These are phyloP conservation scores for Onygenales sp. DNA, from an alignment of 2,329 filamentous ascomycete species.

Conservation along the genomic window DNA sequence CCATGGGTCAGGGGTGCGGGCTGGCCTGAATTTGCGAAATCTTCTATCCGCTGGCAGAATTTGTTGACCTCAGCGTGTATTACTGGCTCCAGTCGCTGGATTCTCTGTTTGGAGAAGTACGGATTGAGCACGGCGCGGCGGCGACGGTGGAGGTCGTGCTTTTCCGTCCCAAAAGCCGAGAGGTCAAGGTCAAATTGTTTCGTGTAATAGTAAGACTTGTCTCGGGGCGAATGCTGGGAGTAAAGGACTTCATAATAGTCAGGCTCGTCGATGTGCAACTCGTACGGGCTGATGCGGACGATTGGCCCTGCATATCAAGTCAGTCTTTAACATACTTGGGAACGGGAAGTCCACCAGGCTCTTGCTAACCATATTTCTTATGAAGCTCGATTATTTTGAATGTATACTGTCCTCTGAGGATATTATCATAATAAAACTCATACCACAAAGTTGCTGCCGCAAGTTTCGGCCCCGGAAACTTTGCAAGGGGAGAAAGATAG, in stretches of 20 bases:
- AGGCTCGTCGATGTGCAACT: constrained; percentile 10
- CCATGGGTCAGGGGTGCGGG: not conserved
- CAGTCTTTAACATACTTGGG: not conserved
- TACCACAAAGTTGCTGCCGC: constrained; percentile 16
- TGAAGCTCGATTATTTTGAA: constrained; percentile 21
- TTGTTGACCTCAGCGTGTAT: constrained; percentile 10
- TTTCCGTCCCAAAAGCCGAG: constrained; percentile 19
- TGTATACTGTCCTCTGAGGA: constrained; percentile 18
- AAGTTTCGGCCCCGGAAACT: constrained; percentile 16
- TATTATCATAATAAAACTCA: constrained; percentile 18
- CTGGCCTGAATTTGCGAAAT: constrained; percentile 21
- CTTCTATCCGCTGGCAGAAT: constrained; percentile 12
- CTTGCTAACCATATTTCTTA: constrained; percentile 20
- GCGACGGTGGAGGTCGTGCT: constrained; percentile 15
- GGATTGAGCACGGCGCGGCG: constrained; percentile 15
- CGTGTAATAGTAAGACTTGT: constrained; percentile 13
- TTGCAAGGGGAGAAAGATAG: constrained; percentile 14
- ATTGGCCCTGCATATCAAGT: constrained; percentile 7
- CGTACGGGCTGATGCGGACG: constrained; percentile 12
- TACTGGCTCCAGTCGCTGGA: constrained; percentile 10
- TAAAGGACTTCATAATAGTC: constrained; percentile 11
- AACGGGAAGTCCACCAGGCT: constrained; percentile 18
- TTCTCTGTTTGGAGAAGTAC: constrained; percentile 14
- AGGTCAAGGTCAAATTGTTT: constrained; percentile 11
- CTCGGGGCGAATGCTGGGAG: constrained; percentile 7